Percentiles rank a stretch among this genome's conserved stretches.
These are phyloP conservation scores for Tricholoma terreum DNA, from an alignment of 768 basidiomycete species.

Conservation along the genomic window DNA sequence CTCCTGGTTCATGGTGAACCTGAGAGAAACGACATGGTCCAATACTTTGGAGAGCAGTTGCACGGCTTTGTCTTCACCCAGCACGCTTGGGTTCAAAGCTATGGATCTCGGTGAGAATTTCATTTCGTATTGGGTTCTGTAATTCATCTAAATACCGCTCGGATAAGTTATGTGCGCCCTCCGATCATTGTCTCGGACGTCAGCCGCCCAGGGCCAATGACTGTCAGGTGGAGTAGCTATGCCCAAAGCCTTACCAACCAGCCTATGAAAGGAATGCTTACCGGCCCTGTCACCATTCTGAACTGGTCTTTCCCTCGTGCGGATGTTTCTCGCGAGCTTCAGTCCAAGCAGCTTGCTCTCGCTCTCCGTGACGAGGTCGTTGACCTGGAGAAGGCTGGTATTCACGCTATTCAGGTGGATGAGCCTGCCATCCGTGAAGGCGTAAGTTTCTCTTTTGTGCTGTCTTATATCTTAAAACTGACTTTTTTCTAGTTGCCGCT, in stretches of 20 bases:
- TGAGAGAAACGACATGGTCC: constrained; percentile 99
- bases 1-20: constrained; percentile 98
- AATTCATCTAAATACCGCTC: constrained; percentile 7
- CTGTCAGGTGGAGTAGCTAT: constrained; percentile 95
- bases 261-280: constrained; percentile 99
- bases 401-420: constrained; percentile 98
- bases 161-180: constrained; percentile 84
- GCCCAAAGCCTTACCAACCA: constrained; percentile 90
- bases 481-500: constrained; percentile 68
- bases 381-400: constrained; percentile 95
- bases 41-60: constrained; percentile 98
- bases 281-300: constrained; percentile 96
- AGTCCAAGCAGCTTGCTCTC: constrained; percentile 97
- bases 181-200: constrained; percentile 99
- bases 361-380: constrained; percentile 97
- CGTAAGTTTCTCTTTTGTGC: constrained; percentile 41
- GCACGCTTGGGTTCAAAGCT: constrained; percentile 99
- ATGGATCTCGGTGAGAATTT: constrained; percentile 84
- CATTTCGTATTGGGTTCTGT: not conserved
- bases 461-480: constrained; percentile 11
- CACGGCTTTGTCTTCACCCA: constrained; percentile 97
- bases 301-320: constrained; percentile 99
- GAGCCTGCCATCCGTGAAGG: constrained; percentile 99
- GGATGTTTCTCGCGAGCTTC: constrained; percentile 92
- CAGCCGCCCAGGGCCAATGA: constrained; percentile 89